Evolutionary conservation across 257 asterid species (phyloP).

Genomic region (Fraxinus americana): DNA sequence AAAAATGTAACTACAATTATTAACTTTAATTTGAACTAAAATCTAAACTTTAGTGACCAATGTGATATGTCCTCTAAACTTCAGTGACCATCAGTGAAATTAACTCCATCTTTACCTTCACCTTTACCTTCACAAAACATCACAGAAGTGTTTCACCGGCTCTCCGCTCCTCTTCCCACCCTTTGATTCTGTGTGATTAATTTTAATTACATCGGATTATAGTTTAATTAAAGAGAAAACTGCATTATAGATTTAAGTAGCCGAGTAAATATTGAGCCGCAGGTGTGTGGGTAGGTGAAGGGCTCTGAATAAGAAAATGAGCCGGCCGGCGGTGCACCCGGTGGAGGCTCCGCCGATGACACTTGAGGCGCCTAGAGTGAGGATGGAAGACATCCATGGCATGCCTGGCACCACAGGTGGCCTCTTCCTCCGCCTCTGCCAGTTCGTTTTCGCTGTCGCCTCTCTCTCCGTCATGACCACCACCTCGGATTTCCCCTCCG

Average conservation of each 20-base stretch:
- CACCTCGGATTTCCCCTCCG: slow-evolving; percentile 87
- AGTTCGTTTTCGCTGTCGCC: slow-evolving; percentile 69
- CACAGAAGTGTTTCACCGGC: neutral
- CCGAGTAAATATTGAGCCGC: too few species aligned
- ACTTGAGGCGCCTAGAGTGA: slow-evolving; percentile 48
- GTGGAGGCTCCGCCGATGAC: slow-evolving; percentile 55
- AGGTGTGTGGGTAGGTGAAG: too few species aligned
- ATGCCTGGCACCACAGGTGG: slow-evolving; percentile 79
- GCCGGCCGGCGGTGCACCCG: slow-evolving; percentile 88
- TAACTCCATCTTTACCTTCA: neutral
- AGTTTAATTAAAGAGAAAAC: too few species aligned
- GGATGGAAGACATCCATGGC: slow-evolving; percentile 83
- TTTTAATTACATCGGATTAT: too few species aligned
- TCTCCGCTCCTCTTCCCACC: neutral
- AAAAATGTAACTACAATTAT: too few species aligned
- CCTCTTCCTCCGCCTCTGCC: slow-evolving; percentile 67
- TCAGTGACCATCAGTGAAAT: neutral
- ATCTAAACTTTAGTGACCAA: too few species aligned
- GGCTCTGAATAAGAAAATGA: slow-evolving; percentile 42
- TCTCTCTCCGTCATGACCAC: slow-evolving; percentile 78
- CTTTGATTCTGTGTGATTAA: neutral
- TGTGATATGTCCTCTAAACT: too few species aligned
- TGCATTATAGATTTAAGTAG: too few species aligned
- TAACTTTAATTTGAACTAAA: too few species aligned
- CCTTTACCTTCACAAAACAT: neutral